Evolutionary conservation across 2,329 filamentous ascomycete species (phyloP), one percentile per base, ranked within the genome.

Genomic region (Thielaviopsis ethacetica): DNA sequence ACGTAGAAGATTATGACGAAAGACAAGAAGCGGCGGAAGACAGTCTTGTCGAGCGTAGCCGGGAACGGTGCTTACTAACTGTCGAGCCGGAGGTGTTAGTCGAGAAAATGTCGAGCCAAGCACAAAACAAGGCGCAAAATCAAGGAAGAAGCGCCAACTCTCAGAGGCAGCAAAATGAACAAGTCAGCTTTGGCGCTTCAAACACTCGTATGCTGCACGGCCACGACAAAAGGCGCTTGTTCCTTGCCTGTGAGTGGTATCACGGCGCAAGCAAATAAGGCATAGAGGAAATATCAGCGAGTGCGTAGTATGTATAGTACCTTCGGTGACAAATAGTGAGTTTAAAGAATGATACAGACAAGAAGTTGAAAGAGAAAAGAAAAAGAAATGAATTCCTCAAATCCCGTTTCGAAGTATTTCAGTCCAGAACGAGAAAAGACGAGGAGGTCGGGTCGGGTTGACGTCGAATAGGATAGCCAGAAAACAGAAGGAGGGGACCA

Each of bases 171-270:
- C 15, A 44, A 44, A 44, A 15, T 44, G 38, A 7, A 44, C 38
- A 44, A 44, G 15, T 44, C 38, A 44, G 38, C 38, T 44, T 44
- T 44, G 34, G 50, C 56, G 34, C 56, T 53, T 49, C 21, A 34
- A 53, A 15, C 53, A 27, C 56, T 58, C 30, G 50, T 58, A 15
- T 53, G 47, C 56, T 58, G 30, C 38, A 53, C 13, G 47, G 19
- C 24, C 22, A 53, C 15, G n/a, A 17, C 22, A 13, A 58, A 27
- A 7, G 34, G 56, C 50, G 56, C 56, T 30, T 58, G 56, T 58
- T 47, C 30, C 21, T 30, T 22, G 17, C 6, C 30, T 38, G 22
- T 53, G 34, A 19, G 15, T n/a, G 10, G 49, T 52, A 53, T 53
- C 27, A 57, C 26, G 15, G 47, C 19, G 38, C 38, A 44, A 19